Evolutionary conservation across 768 basidiomycete species (phyloP).

Genomic region (Mycena polygramma): DNA sequence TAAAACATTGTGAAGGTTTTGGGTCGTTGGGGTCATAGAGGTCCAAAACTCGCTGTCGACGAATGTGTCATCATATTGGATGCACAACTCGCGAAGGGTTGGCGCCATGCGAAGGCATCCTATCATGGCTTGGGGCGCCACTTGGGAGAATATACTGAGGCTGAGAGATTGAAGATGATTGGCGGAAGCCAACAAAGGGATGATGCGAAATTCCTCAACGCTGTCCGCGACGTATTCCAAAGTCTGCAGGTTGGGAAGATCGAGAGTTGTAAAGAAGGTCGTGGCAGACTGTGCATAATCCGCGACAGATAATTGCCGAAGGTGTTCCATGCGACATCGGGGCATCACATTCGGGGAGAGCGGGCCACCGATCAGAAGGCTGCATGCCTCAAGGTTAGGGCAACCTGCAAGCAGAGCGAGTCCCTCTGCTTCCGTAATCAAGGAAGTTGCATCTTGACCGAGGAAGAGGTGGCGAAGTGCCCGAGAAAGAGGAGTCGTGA

Average conservation of each 20-base stretch:
- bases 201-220: not conserved
- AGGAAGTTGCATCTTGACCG: not conserved
- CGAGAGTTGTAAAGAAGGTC: not conserved
- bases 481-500: too few relatives aligned
- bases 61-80: not conserved
- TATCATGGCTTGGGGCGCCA: not conserved
- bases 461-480: not conserved
- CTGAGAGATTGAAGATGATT: not conserved
- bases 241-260: not conserved
- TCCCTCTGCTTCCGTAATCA: not conserved
- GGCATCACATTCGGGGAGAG: not conserved
- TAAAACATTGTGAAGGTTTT: not conserved
- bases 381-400: not conserved
- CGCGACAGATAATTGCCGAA: not conserved
- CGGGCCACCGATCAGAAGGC: not conserved
- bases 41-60: not conserved
- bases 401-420: not conserved
- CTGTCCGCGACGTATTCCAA: not conserved
- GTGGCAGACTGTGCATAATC: constrained; percentile 47
- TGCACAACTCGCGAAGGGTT: not conserved
- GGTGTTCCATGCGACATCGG: constrained; percentile 6
- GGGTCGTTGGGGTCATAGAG: not conserved
- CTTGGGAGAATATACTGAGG: not conserved
- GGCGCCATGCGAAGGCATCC: not conserved
- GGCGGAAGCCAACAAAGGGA: not conserved